Base-by-base conservation (phyloP, 75 land plant genomes). In the Ceratopteris richardii region DNA sequence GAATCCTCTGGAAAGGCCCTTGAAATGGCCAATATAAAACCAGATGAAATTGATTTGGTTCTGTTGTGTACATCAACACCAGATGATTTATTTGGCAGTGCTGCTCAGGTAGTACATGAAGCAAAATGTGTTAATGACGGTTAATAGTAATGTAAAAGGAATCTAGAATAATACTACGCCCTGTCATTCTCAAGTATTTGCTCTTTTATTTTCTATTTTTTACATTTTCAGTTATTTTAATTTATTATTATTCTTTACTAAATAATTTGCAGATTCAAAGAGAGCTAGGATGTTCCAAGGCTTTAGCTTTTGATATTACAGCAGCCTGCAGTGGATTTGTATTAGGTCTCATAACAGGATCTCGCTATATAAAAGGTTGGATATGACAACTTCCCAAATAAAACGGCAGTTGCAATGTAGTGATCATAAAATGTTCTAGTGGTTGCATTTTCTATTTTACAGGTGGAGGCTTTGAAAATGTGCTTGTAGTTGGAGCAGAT, bases 281-380 rank as follows among this genome's bases (percentile, higher is more conserved):
- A 64, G 80, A 70, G 30, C 67, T 88, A 55, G 95, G 97, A 6
- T 92, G 97, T 70, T 75, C 42, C 42, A 82, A 88, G 56, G 86
- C 95, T 26, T 52, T 76, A 62, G 75, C 95, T 16, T 80, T 80
- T 62, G 97, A 92, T 58, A 75, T 88, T 31, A 88, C 89, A 56
- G 97, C 97, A 60, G 97, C 97, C 25, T 92, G 97, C 54, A 88
- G 86, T 66, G 97, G 97, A 16, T 92, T 92, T 70, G 54, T 92
- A 29, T 57, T 82, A 58, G 97, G 90, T n/a, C 82, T 92, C 22
- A 63, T 88, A 1, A 82, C 95, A 39, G 95, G 86, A 31, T 72
- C 90, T 55, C 72, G 90, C 44, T 77, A 77, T 41, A 85, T 92
- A 42, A 85, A 83, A 70, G 97, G 97, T 92, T 40, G 18, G 37